phyloP scores from a whole-genome alignment of 495 filamentous ascomycete genomes.

The Coniosporium apollinis region DNA sequence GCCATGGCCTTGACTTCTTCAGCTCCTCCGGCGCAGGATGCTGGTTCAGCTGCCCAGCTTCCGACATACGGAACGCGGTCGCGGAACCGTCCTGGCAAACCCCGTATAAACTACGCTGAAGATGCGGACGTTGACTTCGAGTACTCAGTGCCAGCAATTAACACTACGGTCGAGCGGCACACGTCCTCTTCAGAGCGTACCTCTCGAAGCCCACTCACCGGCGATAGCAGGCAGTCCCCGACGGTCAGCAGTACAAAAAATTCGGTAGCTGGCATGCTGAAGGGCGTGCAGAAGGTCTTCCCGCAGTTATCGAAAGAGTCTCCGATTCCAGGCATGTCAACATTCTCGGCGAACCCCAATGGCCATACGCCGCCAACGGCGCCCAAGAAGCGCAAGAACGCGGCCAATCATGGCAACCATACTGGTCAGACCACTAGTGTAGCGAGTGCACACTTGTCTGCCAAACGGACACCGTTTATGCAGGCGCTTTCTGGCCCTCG shows the following conservation, averaged over 20 bases:
- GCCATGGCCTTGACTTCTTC: too few species aligned
- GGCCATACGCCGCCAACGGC: slow-evolving; percentile 21
- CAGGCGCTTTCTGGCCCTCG: too few species aligned
- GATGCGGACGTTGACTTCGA: slow-evolving; percentile 88
- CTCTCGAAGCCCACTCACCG: slow-evolving; percentile 4
- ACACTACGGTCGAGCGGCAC: slow-evolving; percentile 9
- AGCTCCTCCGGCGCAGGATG: too few species aligned
- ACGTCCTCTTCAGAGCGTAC: slow-evolving; percentile 8
- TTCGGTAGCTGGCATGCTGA: background rate
- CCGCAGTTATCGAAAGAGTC: too few species aligned
- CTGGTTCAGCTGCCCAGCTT: too few species aligned
- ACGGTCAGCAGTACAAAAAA: slow-evolving; percentile 8
- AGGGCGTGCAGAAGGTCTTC: too few species aligned
- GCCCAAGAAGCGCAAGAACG: slow-evolving; percentile 67
- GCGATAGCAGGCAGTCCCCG: slow-evolving; percentile 9
- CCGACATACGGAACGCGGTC: slow-evolving; percentile 75
- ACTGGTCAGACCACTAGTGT: too few species aligned
- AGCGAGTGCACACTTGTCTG: too few species aligned
- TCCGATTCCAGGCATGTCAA: slow-evolving; percentile 48
- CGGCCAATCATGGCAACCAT: slow-evolving; percentile 10
- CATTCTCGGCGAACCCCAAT: slow-evolving; percentile 37
- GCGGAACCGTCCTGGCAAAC: slow-evolving; percentile 63
- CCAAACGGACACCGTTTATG: too few species aligned
- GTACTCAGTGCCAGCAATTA: slow-evolving; percentile 7
- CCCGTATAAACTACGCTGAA: slow-evolving; percentile 90